Base-by-base conservation (phyloP, 2,329 filamentous ascomycete species). In the Paracamarosporium sp. region DNA sequence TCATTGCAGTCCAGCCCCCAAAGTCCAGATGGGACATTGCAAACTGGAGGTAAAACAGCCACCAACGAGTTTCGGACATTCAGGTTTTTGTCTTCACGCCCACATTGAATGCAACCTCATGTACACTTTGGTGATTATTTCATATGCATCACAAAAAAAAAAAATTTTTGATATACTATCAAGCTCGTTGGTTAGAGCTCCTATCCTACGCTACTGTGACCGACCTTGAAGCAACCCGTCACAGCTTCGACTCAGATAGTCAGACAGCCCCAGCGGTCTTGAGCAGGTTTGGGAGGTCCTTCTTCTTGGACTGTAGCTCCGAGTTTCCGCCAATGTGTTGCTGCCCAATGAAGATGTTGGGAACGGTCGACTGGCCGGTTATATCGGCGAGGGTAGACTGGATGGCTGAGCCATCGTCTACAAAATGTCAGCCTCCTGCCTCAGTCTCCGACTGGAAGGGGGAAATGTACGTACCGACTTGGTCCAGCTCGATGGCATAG, bases 271-370 rank as follows among this genome's bases (percentile, higher is more conserved):
- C 84, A 63, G 87, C 89, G 46, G 81, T 81, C 80, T 85, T 84
- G 75, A 91, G 80, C 67, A 95, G 78, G 30, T 71, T 70, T 66
- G 87, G 85, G 53, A 98, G 80, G 65, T 96, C 76, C 12, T 60
- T 64, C 78, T 86, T 86, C 79, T 84, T 86, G 52, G 80, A 83
- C 80, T 93, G 89, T 63, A 96, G 78, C 69, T 95, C 94, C 24
- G 92, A 96, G 86, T 98, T 98, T 67, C 95, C 95, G 63, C 95
- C 95, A 76, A 99, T 96, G 81, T 97, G 94, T 83, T 96, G 82
- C 82, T 93, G 82, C 69, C 81, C 82, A 80, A 99, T 98, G 84
- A 91, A 98, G 82, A 97, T 90, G 83, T 98, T 98, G 71, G 95
- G 95, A 5, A 99, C 95, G 70, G 91, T 94, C 72, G 88, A 85